Percentiles rank a stretch among this genome's conserved stretches.
These are phyloP conservation scores for Melastoma candidum DNA, from an alignment of 441 rosid species.

Conservation along the genomic window DNA sequence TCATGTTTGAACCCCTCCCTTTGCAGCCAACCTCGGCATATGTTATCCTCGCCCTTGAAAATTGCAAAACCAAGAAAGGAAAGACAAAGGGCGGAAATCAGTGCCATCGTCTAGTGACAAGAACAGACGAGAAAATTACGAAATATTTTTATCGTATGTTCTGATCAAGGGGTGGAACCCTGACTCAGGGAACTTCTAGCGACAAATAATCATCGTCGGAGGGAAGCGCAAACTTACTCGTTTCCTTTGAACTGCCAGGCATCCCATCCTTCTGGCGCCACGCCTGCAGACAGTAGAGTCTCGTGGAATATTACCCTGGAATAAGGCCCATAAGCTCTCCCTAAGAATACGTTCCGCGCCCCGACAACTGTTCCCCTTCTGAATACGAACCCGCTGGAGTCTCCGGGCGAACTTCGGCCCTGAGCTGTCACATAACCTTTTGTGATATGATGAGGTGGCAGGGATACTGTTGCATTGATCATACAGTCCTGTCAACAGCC, in stretches of 20 bases:
- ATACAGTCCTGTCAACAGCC: constrained; percentile 1
- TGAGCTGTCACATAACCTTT: constrained; percentile 4
- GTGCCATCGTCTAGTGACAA: background rate
- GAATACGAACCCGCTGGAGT: constrained; percentile 9
- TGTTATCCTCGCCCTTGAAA: background rate
- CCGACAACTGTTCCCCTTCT: background rate
- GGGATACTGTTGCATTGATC: background rate
- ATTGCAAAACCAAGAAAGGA: background rate
- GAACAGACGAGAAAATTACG: no score
- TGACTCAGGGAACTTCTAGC: no score
- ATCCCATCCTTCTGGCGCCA: constrained; percentile 10
- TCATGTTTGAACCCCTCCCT: constrained; percentile 1
- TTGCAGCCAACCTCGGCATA: constrained; percentile 4
- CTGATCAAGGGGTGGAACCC: no score
- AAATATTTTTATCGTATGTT: no score
- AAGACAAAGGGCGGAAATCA: background rate
- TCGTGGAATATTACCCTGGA: constrained; percentile 6
- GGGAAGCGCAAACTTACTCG: background rate
- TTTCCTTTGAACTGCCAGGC: background rate
- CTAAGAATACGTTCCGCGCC: background rate
- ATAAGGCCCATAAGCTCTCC: constrained; percentile 11
- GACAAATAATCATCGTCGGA: background rate
- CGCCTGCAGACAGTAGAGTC: background rate
- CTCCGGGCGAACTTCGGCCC: background rate
- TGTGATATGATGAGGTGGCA: background rate